These are phyloP conservation scores for Stagonosporopsis rhizophila DNA, from an alignment of 2,329 filamentous ascomycete species.

Conservation along the genomic window DNA sequence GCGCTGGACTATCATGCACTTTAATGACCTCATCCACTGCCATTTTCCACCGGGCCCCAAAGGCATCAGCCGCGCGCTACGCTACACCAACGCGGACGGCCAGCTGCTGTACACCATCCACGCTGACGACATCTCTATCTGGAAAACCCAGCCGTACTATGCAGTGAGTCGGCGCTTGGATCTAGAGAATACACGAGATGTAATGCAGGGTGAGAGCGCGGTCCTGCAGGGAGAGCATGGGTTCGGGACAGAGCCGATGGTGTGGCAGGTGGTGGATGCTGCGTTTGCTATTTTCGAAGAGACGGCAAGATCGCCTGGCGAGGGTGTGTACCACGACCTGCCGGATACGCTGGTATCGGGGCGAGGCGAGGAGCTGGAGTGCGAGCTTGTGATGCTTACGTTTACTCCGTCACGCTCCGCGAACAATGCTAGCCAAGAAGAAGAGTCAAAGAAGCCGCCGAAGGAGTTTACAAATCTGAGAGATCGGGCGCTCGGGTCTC, in stretches of 20 bases:
- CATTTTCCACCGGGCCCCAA: neutral
- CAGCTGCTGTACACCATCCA: conserved; percentile 18
- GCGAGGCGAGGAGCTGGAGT: neutral
- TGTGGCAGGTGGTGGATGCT: conserved; percentile 26
- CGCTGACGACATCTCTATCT: conserved; percentile 3
- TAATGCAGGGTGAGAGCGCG: conserved; percentile 14
- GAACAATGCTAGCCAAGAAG: neutral
- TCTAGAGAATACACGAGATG: conserved; percentile 21
- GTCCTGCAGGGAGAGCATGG: neutral
- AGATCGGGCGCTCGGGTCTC: neutral
- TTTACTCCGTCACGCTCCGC: neutral
- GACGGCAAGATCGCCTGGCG: too few species aligned
- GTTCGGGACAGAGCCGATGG: conserved; percentile 19
- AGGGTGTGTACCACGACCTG: neutral
- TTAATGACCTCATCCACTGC: conserved; percentile 24
- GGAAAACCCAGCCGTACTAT: conserved; percentile 15
- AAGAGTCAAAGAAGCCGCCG: neutral
- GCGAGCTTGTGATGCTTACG: conserved; percentile 6
- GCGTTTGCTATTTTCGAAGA: conserved; percentile 21
- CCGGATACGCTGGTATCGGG: neutral
- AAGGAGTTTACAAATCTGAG: neutral
- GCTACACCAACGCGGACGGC: conserved; percentile 5
- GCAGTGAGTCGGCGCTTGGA: conserved; percentile 16
- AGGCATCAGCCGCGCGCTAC: conserved; percentile 7
- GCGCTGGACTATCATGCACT: conserved; percentile 33